Base-by-base conservation (phyloP, 1,139 yeast species). In the Geotrichum histeridarum region DNA sequence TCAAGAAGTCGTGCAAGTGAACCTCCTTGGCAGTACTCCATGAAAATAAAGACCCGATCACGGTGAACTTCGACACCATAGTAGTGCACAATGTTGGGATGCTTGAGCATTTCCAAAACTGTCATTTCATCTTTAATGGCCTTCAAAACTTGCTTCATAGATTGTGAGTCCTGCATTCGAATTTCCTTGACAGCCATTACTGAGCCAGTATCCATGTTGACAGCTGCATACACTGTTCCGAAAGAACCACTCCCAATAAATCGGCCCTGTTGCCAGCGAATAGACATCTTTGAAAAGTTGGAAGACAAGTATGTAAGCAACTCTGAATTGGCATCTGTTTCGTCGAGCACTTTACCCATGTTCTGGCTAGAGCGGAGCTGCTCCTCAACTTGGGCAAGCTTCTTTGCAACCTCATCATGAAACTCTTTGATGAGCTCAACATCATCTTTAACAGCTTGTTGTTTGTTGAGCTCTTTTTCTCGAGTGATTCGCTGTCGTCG, bases 11-110 rank as follows among this genome's bases (percentile, higher is more conserved):
- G 82, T 0, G 96, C 90, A 55, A 93, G 76, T 0, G 98, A 90
- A 0, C 99, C 98, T 48, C 96, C 96, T 66, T 91, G 95, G 73
- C 99, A 94, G 71, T 82, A 90, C 70, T 93, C 99, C 99, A 94
- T 93, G 67, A 93, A 94, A 43, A 93, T 86, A 68, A 89, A 91
- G 22, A 93, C 98, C 60, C 89, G 83, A 69, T 93, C 99, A 55
- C 98, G 80, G 69, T 93, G 99, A 4, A 93, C 97, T 70, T 93
- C 99, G 41, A 93, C 97, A 46, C 99, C 99, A 66, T 82, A 91
- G 67, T 93, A 93, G 66, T 91, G 96, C 8, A 93, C 98, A 63
- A 93, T 87, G 66, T 93, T 93, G 8, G 98, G 98, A 70, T 93
- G 99, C 59, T 90, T 85, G 61, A 93, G 77, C 85, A 91, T 88